Base-by-base conservation (phyloP, 129 eudicot genomes). In the Flaveria linearis region DNA sequence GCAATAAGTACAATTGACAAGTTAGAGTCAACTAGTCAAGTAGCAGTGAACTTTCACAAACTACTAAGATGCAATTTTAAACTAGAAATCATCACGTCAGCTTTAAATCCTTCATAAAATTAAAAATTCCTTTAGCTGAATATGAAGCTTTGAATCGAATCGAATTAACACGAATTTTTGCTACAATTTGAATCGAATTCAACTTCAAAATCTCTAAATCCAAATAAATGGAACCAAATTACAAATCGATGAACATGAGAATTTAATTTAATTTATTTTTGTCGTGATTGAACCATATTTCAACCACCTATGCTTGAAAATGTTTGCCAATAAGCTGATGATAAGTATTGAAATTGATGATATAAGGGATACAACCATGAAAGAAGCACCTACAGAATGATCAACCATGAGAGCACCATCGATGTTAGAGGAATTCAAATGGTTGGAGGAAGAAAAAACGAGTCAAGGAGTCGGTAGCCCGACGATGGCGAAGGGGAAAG, bases 381-480 rank as follows among this genome's bases (percentile, higher is more conserved):
- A 72, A 82, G 28, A 3, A 70, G 63, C 22, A 47, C 10, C 0
- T 68, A 68, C 1, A 77, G 62, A 23, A 36, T 69, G 2, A 42
- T 64, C 47, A 28, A 20, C 39, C 73, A 82, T 4, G 87, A 85
- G 68, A 85, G 82, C 87, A 23, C 84, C 86, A 0, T 74, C 84
- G 9, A 79, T 80, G 9, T 74, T 81, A 2, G 89, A 83, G 73
- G 92, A 83, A 51, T 85, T 85, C 74, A 70, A 80, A 36, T 69
- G 84, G 71, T 66, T 83, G 14, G 82, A 76, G 16, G 86, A 85
- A 77, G 89, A 78, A 46, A 85, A 80, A 61, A 76, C 64, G 20
- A 74, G 82, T n/a, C 79, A 83, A 46, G 87, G 87, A 9, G 76
- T 80, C 60, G 65, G 56, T 9, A 82, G 87, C 68, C 92, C 83